phyloP scores from a whole-genome alignment of 768 basidiomycete genomes.

The Lentinula edodes region DNA sequence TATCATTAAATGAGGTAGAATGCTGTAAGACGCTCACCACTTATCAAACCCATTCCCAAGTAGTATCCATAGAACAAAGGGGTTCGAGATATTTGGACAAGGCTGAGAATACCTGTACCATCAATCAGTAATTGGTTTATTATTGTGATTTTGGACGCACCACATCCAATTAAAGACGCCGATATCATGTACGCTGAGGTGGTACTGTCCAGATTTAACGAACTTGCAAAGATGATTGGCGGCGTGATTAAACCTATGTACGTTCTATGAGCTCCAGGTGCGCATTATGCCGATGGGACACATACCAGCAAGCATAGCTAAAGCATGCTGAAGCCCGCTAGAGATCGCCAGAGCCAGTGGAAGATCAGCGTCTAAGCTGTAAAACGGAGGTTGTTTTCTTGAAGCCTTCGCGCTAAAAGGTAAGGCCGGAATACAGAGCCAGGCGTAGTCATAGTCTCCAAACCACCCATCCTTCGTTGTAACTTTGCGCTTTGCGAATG shows the following conservation, averaged over 20 bases:
- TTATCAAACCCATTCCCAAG: conserved; percentile 72
- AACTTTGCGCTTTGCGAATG: conserved; percentile 17
- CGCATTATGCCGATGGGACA: neutral
- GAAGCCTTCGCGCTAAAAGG: conserved; percentile 45
- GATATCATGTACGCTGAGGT: conserved; percentile 77
- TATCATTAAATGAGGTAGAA: neutral
- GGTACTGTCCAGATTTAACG: conserved; percentile 50
- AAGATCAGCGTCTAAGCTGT: conserved; percentile 64
- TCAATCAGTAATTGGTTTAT: neutral
- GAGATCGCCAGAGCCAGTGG: conserved; percentile 70
- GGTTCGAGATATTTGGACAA: conserved; percentile 74
- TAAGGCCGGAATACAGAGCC: conserved; percentile 64
- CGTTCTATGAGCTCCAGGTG: neutral
- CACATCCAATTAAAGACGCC: conserved; percentile 74
- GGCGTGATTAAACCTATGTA: conserved; percentile 65
- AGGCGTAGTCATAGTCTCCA: conserved; percentile 78
- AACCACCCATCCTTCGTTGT: conserved; percentile 64
- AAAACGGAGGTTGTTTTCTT: conserved; percentile 58
- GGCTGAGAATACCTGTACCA: conserved; percentile 57
- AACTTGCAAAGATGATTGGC: conserved; percentile 71
- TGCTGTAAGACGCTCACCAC: neutral
- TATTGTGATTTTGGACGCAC: conserved; percentile 29
- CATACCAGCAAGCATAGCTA: conserved; percentile 66
- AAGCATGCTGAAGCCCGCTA: conserved; percentile 68
- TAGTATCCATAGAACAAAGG: conserved; percentile 58